phyloP scores from a whole-genome alignment of 805 yeast genomes.

The Myxozyma monticola region DNA sequence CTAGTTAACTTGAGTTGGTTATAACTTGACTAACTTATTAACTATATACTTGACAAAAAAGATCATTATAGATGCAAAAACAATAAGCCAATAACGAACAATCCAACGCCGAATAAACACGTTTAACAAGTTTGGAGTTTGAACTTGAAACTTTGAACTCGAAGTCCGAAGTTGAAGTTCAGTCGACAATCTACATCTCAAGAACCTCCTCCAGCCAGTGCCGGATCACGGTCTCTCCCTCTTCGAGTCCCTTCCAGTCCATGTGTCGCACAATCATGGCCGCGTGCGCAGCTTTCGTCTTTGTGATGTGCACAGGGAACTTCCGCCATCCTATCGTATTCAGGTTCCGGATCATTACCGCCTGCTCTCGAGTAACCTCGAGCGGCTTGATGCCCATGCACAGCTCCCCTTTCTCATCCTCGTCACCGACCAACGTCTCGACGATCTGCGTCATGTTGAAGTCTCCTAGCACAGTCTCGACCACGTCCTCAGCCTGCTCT shows the following conservation, averaged over 20 bases:
- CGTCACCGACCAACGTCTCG: slow-evolving; percentile 34
- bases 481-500: slow-evolving; percentile 62
- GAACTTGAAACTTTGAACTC: too few species aligned
- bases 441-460: slow-evolving; percentile 33
- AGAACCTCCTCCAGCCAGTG: slow-evolving; percentile 61
- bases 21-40: too few species aligned
- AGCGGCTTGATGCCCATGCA: slow-evolving; percentile 36
- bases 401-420: slow-evolving; percentile 31
- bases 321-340: slow-evolving; percentile 67
- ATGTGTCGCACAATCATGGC: slow-evolving; percentile 71
- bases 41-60: too few species aligned
- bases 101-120: too few species aligned
- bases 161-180: too few species aligned
- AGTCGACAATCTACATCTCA: slow-evolving; percentile 9
- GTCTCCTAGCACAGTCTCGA: slow-evolving; percentile 49
- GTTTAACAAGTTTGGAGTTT: too few species aligned
- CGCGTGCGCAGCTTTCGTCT: slow-evolving; percentile 72
- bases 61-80: too few species aligned
- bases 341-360: slow-evolving; percentile 54
- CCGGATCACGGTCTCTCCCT: slow-evolving; percentile 65
- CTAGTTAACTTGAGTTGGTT: too few species aligned
- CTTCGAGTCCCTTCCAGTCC: slow-evolving; percentile 56
- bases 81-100: too few species aligned
- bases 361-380: slow-evolving; percentile 46
- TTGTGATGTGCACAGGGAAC: slow-evolving; percentile 65